Conservation (phyloP, 75 land plant species). For the Pinus taeda region DNA sequence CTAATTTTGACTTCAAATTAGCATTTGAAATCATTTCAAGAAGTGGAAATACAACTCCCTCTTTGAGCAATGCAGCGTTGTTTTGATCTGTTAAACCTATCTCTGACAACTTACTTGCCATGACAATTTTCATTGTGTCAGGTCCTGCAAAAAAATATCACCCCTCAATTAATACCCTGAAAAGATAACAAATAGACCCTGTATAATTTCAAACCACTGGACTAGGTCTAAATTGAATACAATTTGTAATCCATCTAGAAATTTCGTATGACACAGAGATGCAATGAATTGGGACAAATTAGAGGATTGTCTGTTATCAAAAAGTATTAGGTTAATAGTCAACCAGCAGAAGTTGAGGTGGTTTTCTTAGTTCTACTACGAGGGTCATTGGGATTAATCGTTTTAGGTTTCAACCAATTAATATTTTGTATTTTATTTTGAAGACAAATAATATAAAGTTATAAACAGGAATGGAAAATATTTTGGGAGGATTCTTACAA, state of each 20-base stretch:
- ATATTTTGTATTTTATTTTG: not conserved
- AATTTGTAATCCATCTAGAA: conserved; percentile 4
- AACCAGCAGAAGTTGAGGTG: not conserved
- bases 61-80: conserved; percentile 42
- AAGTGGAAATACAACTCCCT: conserved; percentile 53
- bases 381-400: not conserved
- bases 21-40: conserved; percentile 51
- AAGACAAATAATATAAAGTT: no score
- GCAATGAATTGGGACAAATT: not conserved
- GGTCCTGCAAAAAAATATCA: conserved; percentile 36
- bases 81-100: conserved; percentile 64
- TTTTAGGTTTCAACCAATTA: not conserved
- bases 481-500: no score
- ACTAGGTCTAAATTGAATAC: not conserved
- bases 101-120: conserved; percentile 61
- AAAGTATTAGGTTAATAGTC: not conserved
- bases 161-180: not conserved
- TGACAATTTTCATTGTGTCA: conserved; percentile 43
- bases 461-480: no score
- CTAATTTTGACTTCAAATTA: conserved; percentile 33
- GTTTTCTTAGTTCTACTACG: not conserved
- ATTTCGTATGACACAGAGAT: not conserved
- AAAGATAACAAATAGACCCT: not conserved
- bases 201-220: not conserved
- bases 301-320: not conserved